Evolutionary conservation across 257 asterid species (phyloP), one percentile per base, ranked within the genome.

Genomic region (Cordia subcordata): DNA sequence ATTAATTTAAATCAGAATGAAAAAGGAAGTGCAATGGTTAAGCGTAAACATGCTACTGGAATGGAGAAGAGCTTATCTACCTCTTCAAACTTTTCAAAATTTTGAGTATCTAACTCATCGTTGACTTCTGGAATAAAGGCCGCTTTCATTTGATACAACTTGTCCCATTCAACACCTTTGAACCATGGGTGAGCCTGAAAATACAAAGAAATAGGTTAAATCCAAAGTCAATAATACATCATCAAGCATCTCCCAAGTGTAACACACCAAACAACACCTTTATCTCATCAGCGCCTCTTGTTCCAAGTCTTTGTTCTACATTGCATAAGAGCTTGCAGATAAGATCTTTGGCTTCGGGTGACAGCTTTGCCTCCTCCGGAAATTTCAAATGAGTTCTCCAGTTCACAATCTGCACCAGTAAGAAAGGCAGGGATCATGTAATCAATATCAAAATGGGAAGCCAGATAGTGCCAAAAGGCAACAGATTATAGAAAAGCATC

Each of bases 51-150:
- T 9, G 49, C 32, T 52, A 52, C 63, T 37, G 66, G 61, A 68
- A n/a, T n/a, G 49, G 69, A 66, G 38, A 18, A 61, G 0, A 44
- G 39, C 19, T 37, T 10, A 12, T 45, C 13, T 37, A 92, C 97
- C 96, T 92, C 96, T 59, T 92, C 98, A 64, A 92, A 92, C 81
- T 92, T 92, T 78, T 92, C 98, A 67, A 92, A 92, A 77, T 92
- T 92, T 71, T 88, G 99, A 49, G 99, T 92, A 73, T 92, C 99
- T 77, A 92, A 63, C 74, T 88, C 99, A 73, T 78, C 97, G 46
- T 84, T 92, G 68, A 88, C 97, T 82, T 84, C 94, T 17, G 98
- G 96, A 74, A 82, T 86, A 75, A 88, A 92, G 60, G 97, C 97
- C 67, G 97, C 99, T 74, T 84, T 82, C 83, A 86, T 86, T 61